Evolutionary conservation across 805 yeast genomes (phyloP), one percentile per base, ranked within the genome.

Genomic region (Myxozyma mucilagina): DNA sequence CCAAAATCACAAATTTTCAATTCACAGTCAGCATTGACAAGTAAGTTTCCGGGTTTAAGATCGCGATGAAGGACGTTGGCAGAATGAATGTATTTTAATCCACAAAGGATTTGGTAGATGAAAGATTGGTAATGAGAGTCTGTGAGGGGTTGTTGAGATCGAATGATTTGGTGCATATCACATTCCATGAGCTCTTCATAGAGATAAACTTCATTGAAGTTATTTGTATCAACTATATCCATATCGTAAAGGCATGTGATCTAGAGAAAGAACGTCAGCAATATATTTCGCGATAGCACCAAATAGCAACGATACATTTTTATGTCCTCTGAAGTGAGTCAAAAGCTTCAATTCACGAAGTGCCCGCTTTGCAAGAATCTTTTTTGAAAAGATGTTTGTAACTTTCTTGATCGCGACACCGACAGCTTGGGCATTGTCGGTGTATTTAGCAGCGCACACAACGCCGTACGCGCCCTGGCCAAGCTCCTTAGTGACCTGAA

Each of bases 381-480:
- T 90, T 74, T 92, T 92, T 63, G 89, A 84, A 76, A 94, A 94
- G 56, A 94, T 89, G 76, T 92, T 94, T 53, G 98, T 93, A 68
- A 94, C 93, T 73, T 94, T 94, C 75, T 94, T 94, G 71, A 94
- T 91, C 29, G 99, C 99, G 35, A 94, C 97, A 11, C 86, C 80
- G 39, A 63, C 68, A 6, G 65, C 63, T 52, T 65, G 70, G 32
- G 50, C 39, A 35, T 60, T 47, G 45, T 68, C 71, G 18, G 66
- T 57, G 73, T 91, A 92, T 68, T 86, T 84, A 16, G 99, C 99
- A 0, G 96, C 88, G 71, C 97, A 93, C 5, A 94, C 99, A 3
- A 93, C 87, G 45, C 99, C 99, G 71, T 94, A 94, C 0, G 99
- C 98, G 11, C 99, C 99, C 69, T 94, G 97, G 4, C 99, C 99